Conservation (phyloP, 495 filamentous ascomycete genomes). For the Immersiella caudata region DNA sequence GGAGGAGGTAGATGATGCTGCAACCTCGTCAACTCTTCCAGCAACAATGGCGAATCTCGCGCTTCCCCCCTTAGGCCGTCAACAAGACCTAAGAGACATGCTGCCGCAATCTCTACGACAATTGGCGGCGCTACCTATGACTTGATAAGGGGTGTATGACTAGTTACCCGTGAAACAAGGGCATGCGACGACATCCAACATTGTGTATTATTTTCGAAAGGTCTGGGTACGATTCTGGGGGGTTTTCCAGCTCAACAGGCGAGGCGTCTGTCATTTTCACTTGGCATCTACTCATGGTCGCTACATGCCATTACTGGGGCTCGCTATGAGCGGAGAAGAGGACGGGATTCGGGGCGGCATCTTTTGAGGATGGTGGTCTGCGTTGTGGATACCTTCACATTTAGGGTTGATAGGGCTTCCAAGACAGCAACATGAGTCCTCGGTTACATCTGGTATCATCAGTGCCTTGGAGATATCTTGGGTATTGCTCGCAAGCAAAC, state of each 20-base stretch:
- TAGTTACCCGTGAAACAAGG: background rate
- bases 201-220: background rate
- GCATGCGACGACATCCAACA: background rate
- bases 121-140: background rate
- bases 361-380: background rate
- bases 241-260: background rate
- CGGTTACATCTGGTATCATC: background rate
- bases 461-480: background rate
- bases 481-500: background rate
- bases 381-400: background rate
- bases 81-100: background rate
- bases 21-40: too few relatives aligned
- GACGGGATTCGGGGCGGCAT: background rate
- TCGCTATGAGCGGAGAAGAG: background rate
- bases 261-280: background rate
- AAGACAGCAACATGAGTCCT: background rate
- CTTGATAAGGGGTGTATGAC: background rate
- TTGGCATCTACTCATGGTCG: background rate
- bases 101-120: background rate
- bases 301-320: background rate
- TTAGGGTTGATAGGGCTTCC: background rate
- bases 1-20: too few relatives aligned
- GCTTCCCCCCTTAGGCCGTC: background rate
- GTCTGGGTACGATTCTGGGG: background rate
- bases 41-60: background rate